These are phyloP conservation scores for Vicia sativa DNA, from an alignment of 306 rosid genomes.

Conservation along the genomic window DNA sequence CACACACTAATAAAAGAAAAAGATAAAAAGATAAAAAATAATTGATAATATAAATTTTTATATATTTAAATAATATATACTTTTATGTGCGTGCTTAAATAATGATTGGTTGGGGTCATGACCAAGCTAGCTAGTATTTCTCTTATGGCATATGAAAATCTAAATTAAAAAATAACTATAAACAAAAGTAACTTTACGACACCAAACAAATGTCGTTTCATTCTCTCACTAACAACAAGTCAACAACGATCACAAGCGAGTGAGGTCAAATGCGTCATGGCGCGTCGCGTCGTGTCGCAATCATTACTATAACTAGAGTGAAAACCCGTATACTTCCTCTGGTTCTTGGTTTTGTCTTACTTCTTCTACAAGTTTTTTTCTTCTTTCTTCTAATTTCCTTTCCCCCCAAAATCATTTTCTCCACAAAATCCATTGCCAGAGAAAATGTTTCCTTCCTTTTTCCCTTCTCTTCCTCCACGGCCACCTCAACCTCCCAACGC, in stretches of 20 bases:
- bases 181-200: no score
- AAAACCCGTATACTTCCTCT: neutral
- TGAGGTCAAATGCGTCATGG: neutral
- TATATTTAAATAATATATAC: no score
- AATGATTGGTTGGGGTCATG: no score
- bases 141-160: no score
- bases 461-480: neutral
- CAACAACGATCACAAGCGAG: neutral
- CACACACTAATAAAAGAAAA: no score
- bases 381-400: slow-evolving; percentile 23
- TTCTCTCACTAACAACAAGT: no score
- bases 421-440: slow-evolving; percentile 7
- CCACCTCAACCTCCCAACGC: neutral
- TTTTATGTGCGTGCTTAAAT: no score
- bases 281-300: neutral
- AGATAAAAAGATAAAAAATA: no score
- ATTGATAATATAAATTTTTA: no score
- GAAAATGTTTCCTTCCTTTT: slow-evolving; percentile 13
- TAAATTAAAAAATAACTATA: no score
- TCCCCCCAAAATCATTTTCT: slow-evolving; percentile 32
- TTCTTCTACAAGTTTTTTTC: slow-evolving; percentile 32
- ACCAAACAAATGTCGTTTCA: no score
- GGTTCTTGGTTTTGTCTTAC: neutral
- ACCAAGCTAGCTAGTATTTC: no score
- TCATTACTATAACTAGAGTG: slow-evolving; percentile 12